Percentiles rank a stretch among this genome's conserved stretches.
Conservation (phyloP, 352 stramenopile genomes). For the Globisporangium iwayamae region DNA sequence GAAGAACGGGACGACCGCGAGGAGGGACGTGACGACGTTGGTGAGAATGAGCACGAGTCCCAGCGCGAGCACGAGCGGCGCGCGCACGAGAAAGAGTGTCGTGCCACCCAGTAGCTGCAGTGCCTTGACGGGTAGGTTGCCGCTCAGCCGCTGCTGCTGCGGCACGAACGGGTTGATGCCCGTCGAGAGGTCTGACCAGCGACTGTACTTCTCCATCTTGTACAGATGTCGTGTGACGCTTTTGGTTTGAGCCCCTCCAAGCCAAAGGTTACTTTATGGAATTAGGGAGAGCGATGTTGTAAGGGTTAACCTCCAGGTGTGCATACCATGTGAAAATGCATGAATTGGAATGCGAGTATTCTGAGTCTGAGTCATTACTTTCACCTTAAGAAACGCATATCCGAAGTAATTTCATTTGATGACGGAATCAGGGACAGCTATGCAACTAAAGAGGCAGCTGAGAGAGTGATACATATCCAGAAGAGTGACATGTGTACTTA, state of each 20-base stretch:
- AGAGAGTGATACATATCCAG: too few relatives aligned
- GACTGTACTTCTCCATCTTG: slow-evolving; percentile 84
- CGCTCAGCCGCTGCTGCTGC: slow-evolving; percentile 54
- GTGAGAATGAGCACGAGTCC: slow-evolving; percentile 36
- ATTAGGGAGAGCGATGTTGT: background rate
- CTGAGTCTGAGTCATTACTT: too few relatives aligned
- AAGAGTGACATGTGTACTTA: background rate
- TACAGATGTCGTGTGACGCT: background rate
- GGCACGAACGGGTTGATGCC: slow-evolving; percentile 87
- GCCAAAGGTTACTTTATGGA: background rate
- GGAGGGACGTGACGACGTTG: slow-evolving; percentile 50
- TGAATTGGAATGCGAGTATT: too few relatives aligned
- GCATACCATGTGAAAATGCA: too few relatives aligned
- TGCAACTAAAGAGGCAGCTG: too few relatives aligned
- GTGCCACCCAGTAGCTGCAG: slow-evolving; percentile 45
- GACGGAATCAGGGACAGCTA: too few relatives aligned
- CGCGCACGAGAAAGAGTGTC: slow-evolving; percentile 43
- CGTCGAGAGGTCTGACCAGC: slow-evolving; percentile 82
- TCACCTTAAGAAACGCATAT: too few relatives aligned
- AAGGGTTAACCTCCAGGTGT: too few relatives aligned
- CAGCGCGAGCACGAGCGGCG: slow-evolving; percentile 46
- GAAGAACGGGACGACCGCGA: slow-evolving; percentile 63
- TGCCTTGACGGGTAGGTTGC: slow-evolving; percentile 31
- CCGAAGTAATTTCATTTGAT: too few relatives aligned
- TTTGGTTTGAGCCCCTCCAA: background rate